phyloP scores from a whole-genome alignment of 2,329 filamentous ascomycete species.

The Beauveria rudraprayagi region DNA sequence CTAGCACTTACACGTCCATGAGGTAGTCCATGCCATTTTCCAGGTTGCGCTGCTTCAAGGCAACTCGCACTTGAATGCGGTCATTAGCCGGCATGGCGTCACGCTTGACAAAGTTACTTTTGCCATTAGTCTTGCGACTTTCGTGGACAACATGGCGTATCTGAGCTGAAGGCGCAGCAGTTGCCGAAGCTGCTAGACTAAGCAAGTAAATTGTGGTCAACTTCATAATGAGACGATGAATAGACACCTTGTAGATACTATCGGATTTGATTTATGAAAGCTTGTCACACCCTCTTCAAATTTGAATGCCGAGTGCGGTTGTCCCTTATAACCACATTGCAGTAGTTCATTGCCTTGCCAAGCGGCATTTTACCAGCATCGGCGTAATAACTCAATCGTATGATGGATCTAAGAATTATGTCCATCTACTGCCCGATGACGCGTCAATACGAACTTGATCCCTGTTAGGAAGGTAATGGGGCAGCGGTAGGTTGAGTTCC shows the following conservation, averaged over 20 bases:
- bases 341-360: background rate
- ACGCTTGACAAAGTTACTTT: background rate
- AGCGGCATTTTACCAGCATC: background rate
- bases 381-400: background rate
- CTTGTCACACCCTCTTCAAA: background rate
- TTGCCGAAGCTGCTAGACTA: background rate
- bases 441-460: background rate
- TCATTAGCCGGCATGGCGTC: background rate
- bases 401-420: background rate
- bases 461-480: background rate
- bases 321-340: background rate
- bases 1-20: background rate
- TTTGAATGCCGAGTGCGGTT: too few relatives aligned
- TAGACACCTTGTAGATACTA: too few relatives aligned
- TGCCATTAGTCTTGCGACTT: background rate
- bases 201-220: background rate
- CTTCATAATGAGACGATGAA: background rate
- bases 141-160: constrained; percentile 1
- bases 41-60: constrained; percentile 4
- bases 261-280: too few relatives aligned
- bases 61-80: background rate
- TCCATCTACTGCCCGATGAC: background rate
- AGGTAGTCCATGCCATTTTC: background rate
- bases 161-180: background rate
- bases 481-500: background rate